Conservation (phyloP, 2,329 filamentous ascomycete genomes). For the Calonectria ilicicola region DNA sequence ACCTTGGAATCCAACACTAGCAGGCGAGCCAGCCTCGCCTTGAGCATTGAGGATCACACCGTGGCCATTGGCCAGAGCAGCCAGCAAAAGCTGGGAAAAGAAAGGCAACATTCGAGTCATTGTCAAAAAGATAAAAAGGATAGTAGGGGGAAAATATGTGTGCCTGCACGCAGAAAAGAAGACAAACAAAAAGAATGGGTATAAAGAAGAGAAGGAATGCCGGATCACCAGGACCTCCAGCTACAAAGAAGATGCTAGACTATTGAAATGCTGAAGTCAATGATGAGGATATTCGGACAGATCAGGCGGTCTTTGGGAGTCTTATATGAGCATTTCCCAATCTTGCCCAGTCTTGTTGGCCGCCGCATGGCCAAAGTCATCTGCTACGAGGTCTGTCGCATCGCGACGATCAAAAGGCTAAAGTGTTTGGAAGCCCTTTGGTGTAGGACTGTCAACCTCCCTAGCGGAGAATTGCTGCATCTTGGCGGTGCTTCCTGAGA, state of each 20-base stretch:
- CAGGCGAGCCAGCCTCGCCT: constrained; percentile 58
- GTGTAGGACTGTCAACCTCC: constrained; percentile 23
- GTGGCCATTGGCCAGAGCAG: constrained; percentile 48
- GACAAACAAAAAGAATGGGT: constrained; percentile 15
- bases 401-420: constrained; percentile 24
- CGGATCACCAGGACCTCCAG: constrained; percentile 42
- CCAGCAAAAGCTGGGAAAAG: constrained; percentile 29
- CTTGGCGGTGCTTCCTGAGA: constrained; percentile 13
- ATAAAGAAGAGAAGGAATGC: constrained; percentile 26
- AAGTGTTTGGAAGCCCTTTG: constrained; percentile 19
- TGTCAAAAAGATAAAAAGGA: constrained; percentile 10
- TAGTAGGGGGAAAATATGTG: constrained; percentile 24
- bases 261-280: constrained; percentile 34
- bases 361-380: background rate
- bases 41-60: constrained; percentile 61
- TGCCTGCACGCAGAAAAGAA: constrained; percentile 35
- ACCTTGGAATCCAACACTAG: constrained; percentile 64
- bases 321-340: constrained; percentile 36
- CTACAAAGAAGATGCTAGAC: constrained; percentile 23
- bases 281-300: constrained; percentile 21
- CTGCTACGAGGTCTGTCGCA: constrained; percentile 41
- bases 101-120: constrained; percentile 34
- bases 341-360: background rate
- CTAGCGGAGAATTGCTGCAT: background rate
- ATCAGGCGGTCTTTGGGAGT: background rate